Conservation (phyloP, 805 yeast species). For the Candida mattraensis region DNA sequence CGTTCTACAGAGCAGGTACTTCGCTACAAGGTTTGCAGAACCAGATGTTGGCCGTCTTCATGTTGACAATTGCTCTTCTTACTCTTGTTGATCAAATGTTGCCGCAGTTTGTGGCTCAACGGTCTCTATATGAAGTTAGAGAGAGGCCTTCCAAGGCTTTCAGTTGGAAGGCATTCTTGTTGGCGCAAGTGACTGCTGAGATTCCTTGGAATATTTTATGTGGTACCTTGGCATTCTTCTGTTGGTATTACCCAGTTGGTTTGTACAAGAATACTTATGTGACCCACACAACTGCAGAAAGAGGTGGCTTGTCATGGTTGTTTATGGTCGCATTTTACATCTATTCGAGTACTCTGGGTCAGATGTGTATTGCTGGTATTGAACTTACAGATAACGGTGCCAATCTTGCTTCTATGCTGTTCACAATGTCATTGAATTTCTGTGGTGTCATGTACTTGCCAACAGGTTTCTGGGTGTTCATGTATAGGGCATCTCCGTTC, state of each 20-base stretch:
- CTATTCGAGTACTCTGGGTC: slow-evolving; percentile 59
- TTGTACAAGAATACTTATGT: slow-evolving; percentile 57
- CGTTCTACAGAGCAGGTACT: slow-evolving; percentile 63
- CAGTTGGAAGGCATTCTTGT: slow-evolving; percentile 61
- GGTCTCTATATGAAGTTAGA: slow-evolving; percentile 69
- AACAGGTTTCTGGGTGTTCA: slow-evolving; percentile 72
- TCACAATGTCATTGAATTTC: slow-evolving; percentile 64
- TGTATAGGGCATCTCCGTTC: slow-evolving; percentile 73
- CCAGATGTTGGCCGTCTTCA: slow-evolving; percentile 76
- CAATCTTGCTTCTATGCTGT: slow-evolving; percentile 53
- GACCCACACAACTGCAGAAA: slow-evolving; percentile 44
- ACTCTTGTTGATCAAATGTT: slow-evolving; percentile 62
- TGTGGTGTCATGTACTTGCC: slow-evolving; percentile 74
- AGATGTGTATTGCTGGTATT: slow-evolving; percentile 56
- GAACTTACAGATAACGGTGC: slow-evolving; percentile 65
- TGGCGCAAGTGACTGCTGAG: slow-evolving; percentile 64
- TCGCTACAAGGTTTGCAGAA: slow-evolving; percentile 74
- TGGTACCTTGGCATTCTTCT: slow-evolving; percentile 63
- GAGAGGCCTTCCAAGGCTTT: slow-evolving; percentile 74
- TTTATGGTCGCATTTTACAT: slow-evolving; percentile 46
- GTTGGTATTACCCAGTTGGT: slow-evolving; percentile 75
- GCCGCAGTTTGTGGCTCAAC: slow-evolving; percentile 59
- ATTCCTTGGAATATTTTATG: slow-evolving; percentile 60
- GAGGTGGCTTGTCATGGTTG: slow-evolving; percentile 56
- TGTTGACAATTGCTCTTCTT: slow-evolving; percentile 58